A percentile compares a stretch with the other conserved stretches of the same genome.
Evolutionary conservation across 179 eudicot genomes (phyloP).

Genomic region (Silene coronaria): DNA sequence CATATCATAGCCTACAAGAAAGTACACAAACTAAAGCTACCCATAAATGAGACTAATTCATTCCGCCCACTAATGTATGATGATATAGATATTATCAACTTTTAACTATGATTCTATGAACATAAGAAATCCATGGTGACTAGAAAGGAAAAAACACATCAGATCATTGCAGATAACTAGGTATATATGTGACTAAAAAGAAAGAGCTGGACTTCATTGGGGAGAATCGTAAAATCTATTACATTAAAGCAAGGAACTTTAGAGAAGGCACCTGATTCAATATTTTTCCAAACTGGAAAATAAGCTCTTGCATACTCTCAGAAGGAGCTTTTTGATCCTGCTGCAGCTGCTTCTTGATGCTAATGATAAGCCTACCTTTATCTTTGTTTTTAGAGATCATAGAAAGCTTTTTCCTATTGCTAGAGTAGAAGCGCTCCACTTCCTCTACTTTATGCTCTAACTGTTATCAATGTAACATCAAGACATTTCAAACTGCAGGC

Average conservation of each 20-base stretch:
- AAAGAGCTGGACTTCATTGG: neutral
- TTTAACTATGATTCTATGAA: neutral
- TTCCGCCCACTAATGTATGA: neutral
- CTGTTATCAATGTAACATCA: conserved; percentile 34
- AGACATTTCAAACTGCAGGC: neutral
- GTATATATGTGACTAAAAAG: neutral
- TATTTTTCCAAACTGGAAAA: conserved; percentile 54
- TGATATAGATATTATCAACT: neutral
- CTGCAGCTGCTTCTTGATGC: conserved; percentile 46
- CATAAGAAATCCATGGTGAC: neutral
- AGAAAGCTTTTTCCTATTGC: conserved; percentile 36
- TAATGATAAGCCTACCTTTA: conserved; percentile 37
- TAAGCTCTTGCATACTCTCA: conserved; percentile 77
- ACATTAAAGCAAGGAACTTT: neutral
- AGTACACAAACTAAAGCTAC: neutral
- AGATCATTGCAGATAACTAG: neutral
- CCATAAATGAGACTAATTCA: neutral
- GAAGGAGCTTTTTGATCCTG: conserved; percentile 48
- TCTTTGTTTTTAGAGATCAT: conserved; percentile 51
- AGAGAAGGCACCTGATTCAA: conserved; percentile 51
- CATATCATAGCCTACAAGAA: neutral
- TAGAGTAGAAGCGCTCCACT: conserved; percentile 62
- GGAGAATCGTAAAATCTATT: neutral
- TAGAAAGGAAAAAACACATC: neutral
- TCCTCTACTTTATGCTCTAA: conserved; percentile 56